phyloP scores from a whole-genome alignment of 768 basidiomycete genomes.

The Tulasnella sp. region DNA sequence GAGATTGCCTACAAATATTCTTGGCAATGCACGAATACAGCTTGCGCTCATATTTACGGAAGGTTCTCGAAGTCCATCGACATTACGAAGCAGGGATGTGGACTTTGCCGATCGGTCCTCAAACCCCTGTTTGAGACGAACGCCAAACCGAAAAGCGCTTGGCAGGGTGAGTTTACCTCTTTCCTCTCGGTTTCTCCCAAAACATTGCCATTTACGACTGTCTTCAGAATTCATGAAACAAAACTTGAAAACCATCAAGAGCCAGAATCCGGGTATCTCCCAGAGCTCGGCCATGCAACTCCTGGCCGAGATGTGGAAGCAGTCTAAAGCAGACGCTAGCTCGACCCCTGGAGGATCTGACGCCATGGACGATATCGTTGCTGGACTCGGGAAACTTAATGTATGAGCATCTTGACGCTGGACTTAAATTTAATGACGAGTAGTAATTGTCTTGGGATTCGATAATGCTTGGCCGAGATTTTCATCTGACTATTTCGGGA shows the following conservation, averaged over 20 bases:
- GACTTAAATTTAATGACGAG: neutral
- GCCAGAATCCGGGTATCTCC: constrained; percentile 19
- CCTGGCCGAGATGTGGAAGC: constrained; percentile 19
- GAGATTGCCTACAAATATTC: constrained; percentile 28
- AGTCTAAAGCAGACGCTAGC: constrained; percentile 5
- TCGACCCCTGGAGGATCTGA: neutral
- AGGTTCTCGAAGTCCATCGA: constrained; percentile 25
- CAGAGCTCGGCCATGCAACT: constrained; percentile 25
- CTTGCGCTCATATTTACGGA: constrained; percentile 25
- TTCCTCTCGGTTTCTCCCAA: neutral
- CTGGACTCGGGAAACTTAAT: constrained; percentile 2
- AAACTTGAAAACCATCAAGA: constrained; percentile 21
- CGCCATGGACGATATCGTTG: constrained; percentile 8
- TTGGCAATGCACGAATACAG: constrained; percentile 15
- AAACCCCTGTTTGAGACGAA: constrained; percentile 22
- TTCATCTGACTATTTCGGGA: neutral
- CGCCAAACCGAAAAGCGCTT: constrained; percentile 21
- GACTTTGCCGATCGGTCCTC: constrained; percentile 22
- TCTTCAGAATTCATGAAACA: constrained; percentile 20
- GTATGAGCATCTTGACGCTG: constrained; percentile 2
- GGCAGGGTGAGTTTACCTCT: constrained; percentile 22
- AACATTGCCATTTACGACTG: neutral
- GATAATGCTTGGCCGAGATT: neutral
- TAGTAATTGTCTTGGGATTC: neutral
- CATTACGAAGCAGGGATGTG: constrained; percentile 24